Base-by-base conservation (phyloP, 768 basidiomycete species). In the Boletus rubescentipes region DNA sequence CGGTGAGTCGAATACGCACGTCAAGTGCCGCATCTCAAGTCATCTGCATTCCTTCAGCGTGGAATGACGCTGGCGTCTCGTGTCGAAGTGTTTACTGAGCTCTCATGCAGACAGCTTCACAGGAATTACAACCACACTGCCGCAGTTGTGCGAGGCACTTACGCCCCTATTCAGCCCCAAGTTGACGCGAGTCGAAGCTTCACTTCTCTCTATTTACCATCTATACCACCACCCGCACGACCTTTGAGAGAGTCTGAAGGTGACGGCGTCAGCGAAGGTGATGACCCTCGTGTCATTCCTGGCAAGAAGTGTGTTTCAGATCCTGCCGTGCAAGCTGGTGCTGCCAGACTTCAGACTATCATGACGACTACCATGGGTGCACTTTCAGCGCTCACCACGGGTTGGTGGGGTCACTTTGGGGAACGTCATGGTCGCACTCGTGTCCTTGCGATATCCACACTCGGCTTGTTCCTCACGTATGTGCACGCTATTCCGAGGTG, bases 371-470 rank as follows among this genome's bases (percentile, higher is more conserved):
- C 79, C 9, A 88, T 89, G 84, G 92, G 90, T 47, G 66, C 82
- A 8, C 76, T 97, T 37, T 88, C 89, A 47, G 90, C 91, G 1
- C 72, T 91, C 43, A 90, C 89, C 5, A 91, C 91, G 0, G 91
- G 89, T 0, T 89, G 86, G 73, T 97, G 93, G 93, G 90, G 90
- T 47, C 80, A 84, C 45, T 81, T 85, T 38, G 86, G 89, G 10
- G 93, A 95, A 67, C 71, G 77, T 9, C 73, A 85, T 58, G 93
- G 93, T 10, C 79, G 93, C 34, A 93, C 86, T 44, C 80, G 79
- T 23, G 81, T 95, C 40, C 80, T 95, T 52, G 80, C 81, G 2
- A 68, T 83, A 15, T 80, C 86, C 35, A 76, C 87, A 7, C 55
- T 84, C 18, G 92, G 93, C 15, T 77, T 93, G 2, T 76, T 91